Evolutionary conservation across 164 flowering plant species (phyloP).

Genomic region (Magnolia kwangsiensis): DNA sequence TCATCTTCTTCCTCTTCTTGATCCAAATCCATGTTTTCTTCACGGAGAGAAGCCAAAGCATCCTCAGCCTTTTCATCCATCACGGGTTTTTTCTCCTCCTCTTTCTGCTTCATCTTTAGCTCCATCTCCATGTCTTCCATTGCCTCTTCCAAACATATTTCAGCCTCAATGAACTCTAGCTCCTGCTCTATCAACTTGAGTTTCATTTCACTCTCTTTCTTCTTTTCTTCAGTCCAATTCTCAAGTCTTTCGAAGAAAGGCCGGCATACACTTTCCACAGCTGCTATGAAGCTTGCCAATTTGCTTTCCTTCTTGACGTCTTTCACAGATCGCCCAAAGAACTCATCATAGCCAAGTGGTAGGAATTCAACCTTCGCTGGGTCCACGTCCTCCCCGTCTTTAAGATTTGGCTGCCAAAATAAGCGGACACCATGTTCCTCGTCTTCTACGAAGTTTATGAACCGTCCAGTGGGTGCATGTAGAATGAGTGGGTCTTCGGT

Average conservation of each 20-base stretch:
- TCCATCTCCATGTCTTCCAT: constrained; percentile 69
- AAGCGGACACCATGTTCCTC: constrained; percentile 75
- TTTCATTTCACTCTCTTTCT: constrained; percentile 50
- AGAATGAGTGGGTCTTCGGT: constrained; percentile 80
- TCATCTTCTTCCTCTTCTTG: constrained; percentile 42
- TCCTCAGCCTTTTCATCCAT: constrained; percentile 35
- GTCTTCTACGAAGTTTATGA: constrained; percentile 79
- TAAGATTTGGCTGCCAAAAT: constrained; percentile 78
- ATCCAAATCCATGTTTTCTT: constrained; percentile 23
- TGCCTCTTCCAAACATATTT: constrained; percentile 58
- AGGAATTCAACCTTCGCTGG: constrained; percentile 64
- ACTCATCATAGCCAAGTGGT: constrained; percentile 89
- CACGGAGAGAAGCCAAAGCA: constrained; percentile 19
- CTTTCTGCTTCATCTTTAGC: constrained; percentile 53
- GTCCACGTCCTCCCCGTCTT: constrained; percentile 54
- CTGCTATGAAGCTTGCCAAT: constrained; percentile 27
- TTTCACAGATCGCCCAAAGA: constrained; percentile 45
- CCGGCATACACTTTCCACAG: constrained; percentile 33
- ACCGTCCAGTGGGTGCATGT: constrained; percentile 61
- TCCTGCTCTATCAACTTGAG: constrained; percentile 51
- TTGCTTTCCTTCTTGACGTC: constrained; percentile 25
- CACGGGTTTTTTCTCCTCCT: constrained; percentile 54
- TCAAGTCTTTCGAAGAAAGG: constrained; percentile 41
- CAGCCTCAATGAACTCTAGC: constrained; percentile 68
- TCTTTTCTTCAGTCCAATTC: constrained; percentile 72